Evolutionary conservation across 176 grass and related monocot genomes (phyloP), one percentile per base, ranked within the genome.

Genomic region (Oryza glumipatula): DNA sequence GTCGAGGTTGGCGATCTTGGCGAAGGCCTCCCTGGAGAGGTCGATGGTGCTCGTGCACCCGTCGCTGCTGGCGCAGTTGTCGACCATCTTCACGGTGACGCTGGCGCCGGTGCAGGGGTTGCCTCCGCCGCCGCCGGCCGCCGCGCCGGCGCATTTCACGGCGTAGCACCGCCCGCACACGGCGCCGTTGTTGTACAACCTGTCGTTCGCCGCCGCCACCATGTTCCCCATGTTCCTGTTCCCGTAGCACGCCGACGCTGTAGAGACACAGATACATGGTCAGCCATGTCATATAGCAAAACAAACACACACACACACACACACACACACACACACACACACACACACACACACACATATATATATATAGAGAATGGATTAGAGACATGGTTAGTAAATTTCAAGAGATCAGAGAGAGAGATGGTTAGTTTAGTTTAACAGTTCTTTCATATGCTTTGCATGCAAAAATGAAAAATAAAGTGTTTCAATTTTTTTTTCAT

Each of bases 11-110:
- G 81, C 38, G 70, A 67, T 83, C 41, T 35, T 74, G 58, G 81
- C 15, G 58, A 83, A 74, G 9, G 80, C 66, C 83, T 78, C 13
- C 83, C 45, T 85, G 83, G 47, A 76, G 74, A 70, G 83, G 74
- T 76, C 47, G 51, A 77, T 70, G 39, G 67, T 78, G 76, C 83
- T 60, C 24, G 7, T 22, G 52, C 80, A 72, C 15, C 68, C 80
- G 49, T 61, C 51, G 49, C 51, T 60, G 80, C 76, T 79, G 3
- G 76, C 39, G 76, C 80, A 82, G 21, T 61, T 12, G 80, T 82
- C 80, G 49, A 82, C 36, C 33, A 82, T 72, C 80, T 82, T 72
- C 22, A 61, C 51, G 51, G 70, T 43, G 14, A 82, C 68, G 52
- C 22, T 63, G 80, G 8, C 28, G 68, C 80, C 68, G 51, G 35